phyloP scores from a whole-genome alignment of 208 protist genomes.

The Trichomonas tenax region DNA sequence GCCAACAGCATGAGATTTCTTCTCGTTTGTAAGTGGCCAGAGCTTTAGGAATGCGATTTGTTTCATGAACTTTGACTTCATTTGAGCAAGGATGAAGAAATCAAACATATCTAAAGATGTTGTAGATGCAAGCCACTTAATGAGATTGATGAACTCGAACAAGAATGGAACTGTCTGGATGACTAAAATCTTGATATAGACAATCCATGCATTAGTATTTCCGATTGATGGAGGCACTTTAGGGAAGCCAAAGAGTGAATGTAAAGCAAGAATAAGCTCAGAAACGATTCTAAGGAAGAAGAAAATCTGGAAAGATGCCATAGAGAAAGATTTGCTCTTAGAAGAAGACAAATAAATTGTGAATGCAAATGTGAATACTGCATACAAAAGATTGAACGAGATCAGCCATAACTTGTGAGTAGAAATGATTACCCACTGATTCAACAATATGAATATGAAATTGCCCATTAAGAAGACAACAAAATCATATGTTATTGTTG shows the following conservation, averaged over 20 bases:
- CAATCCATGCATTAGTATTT: not conserved
- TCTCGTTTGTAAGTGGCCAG: not conserved
- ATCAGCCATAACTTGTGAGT: not conserved
- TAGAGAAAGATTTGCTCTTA: too few relatives aligned
- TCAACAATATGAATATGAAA: not conserved
- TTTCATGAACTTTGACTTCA: not conserved
- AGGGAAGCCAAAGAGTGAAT: not conserved
- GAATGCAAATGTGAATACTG: not conserved
- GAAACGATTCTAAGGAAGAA: not conserved
- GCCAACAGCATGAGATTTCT: not conserved
- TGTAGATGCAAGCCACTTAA: not conserved
- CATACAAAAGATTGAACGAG: not conserved
- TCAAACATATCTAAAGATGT: not conserved
- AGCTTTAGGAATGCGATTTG: not conserved
- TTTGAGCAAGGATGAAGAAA: not conserved
- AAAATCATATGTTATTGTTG: not conserved
- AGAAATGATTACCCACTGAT: not conserved
- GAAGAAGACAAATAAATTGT: not conserved
- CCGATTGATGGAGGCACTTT: not conserved
- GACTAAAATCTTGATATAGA: not conserved
- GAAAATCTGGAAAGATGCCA: not conserved
- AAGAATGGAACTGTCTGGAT: not conserved
- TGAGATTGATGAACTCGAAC: not conserved
- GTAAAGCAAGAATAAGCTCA: not conserved
- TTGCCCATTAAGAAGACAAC: not conserved